Conservation (phyloP, 1,139 yeast genomes). For the Suzukiozyma palmioleophila region DNA sequence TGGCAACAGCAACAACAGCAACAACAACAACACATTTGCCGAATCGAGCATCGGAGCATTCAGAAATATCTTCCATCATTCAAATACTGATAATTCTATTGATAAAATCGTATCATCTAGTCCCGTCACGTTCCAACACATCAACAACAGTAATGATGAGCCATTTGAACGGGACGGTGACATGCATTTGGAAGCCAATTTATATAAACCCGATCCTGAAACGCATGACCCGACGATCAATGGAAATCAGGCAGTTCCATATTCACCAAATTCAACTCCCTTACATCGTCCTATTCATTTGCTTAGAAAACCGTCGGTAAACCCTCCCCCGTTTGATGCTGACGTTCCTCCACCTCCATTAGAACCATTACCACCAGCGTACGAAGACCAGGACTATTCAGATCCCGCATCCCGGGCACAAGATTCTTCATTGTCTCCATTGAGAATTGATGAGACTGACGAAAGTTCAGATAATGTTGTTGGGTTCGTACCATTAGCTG, state of each 20-base stretch:
- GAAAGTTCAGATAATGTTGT: background rate
- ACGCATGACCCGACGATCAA: slow-evolving; percentile 27
- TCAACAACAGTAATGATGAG: slow-evolving; percentile 26
- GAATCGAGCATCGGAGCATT: background rate
- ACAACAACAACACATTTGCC: background rate
- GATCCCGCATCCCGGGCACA: slow-evolving; percentile 34
- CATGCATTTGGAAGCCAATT: slow-evolving; percentile 53
- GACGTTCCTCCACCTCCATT: slow-evolving; percentile 26
- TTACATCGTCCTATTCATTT: slow-evolving; percentile 32
- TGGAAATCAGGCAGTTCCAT: slow-evolving; percentile 59
- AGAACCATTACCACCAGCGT: slow-evolving; percentile 33
- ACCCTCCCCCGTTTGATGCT: slow-evolving; percentile 43
- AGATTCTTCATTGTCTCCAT: slow-evolving; percentile 12
- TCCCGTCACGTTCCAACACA: slow-evolving; percentile 25
- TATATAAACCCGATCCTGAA: slow-evolving; percentile 51
- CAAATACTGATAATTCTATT: slow-evolving; percentile 1
- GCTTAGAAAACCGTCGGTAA: slow-evolving; percentile 31
- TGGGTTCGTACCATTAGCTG: too few species aligned
- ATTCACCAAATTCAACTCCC: slow-evolving; percentile 38
- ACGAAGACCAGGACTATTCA: slow-evolving; percentile 26
- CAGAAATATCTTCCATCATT: background rate
- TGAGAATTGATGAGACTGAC: slow-evolving; percentile 11
- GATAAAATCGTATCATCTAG: slow-evolving; percentile 1
- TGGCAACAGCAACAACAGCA: slow-evolving; percentile 1
- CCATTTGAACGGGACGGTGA: slow-evolving; percentile 38